Percentiles rank a stretch among this genome's conserved stretches.
phyloP scores from a whole-genome alignment of 1,139 yeast species.

The Pichia inconspicua region DNA sequence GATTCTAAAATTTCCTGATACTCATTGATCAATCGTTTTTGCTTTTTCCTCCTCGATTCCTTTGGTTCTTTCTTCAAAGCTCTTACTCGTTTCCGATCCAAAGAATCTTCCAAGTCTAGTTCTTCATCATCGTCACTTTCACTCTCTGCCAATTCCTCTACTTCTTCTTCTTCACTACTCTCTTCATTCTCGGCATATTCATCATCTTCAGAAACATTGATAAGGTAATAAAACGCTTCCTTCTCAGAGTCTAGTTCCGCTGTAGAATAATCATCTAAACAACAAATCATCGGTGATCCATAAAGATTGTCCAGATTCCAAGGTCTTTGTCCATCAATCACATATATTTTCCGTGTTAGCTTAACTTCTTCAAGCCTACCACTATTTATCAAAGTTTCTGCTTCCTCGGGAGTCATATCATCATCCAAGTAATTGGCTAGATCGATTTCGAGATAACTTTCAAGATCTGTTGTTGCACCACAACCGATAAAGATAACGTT shows the following conservation, averaged over 20 bases:
- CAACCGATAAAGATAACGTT: slow-evolving; percentile 82
- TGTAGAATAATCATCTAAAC: slow-evolving; percentile 85
- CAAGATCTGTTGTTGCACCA: slow-evolving; percentile 90
- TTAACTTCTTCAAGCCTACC: slow-evolving; percentile 14
- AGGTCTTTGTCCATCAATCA: slow-evolving; percentile 89
- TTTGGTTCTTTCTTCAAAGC: slow-evolving; percentile 7
- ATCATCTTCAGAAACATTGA: slow-evolving; percentile 32
- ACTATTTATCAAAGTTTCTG: slow-evolving; percentile 5
- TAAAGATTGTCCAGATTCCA: slow-evolving; percentile 92
- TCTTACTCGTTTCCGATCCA: slow-evolving; percentile 20
- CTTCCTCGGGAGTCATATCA: slow-evolving; percentile 13
- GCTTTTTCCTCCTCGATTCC: slow-evolving; percentile 35
- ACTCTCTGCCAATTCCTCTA: slow-evolving; percentile 19
- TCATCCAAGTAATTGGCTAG: slow-evolving; percentile 37
- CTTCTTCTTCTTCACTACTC: slow-evolving; percentile 26
- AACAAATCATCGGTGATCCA: slow-evolving; percentile 72
- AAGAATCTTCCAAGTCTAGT: slow-evolving; percentile 27
- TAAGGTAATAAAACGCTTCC: slow-evolving; percentile 46
- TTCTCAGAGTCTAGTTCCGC: slow-evolving; percentile 45
- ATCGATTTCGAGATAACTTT: slow-evolving; percentile 64
- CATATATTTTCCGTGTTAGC: slow-evolving; percentile 51
- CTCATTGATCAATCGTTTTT: slow-evolving; percentile 27
- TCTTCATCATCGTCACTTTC: slow-evolving; percentile 31
- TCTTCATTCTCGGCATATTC: slow-evolving; percentile 32
- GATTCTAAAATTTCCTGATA: slow-evolving; percentile 54